Base-by-base conservation (phyloP, 164 flowering plant genomes). In the Vitis rotundifolia region DNA sequence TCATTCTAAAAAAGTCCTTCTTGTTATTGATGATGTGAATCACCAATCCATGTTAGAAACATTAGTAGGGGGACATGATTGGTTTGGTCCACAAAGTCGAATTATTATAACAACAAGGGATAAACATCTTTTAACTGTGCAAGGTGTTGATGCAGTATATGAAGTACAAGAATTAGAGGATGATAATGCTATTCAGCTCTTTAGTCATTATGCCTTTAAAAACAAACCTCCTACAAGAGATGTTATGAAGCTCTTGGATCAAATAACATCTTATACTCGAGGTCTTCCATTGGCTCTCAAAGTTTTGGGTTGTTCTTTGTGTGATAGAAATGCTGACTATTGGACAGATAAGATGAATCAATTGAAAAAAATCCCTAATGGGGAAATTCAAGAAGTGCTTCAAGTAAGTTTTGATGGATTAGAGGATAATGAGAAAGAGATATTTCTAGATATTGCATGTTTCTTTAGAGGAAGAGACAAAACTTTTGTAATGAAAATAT, bases 11-110 rank as follows among this genome's bases (percentile, higher is more conserved):
- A 61, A 49, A 29, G 73, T 71, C 37, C 72, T 80, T 48, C 1
- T 80, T 12, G 68, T 81, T 49, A 53, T 81, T 19, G 83, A 80
- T 67, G 83, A 77, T 72, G 77, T 80, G 3, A 72, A 75, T 66
- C 28, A 49, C 0, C 1, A 9, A 8, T 54, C 51, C 8, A 79
- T 75, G 57, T 5, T 78, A 2, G 49, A 71, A 60, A 66, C 72
- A 1, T 28, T 78, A 37, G 63, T 37, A 6, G 61, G 63, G 26
- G 37, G 8, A 1, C 48, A 2, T n/a, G 52, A 69, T 50, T 71
- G 73, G 77, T 71, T 80, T 65, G 66, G 70, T 26, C 5, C 10
- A 7, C 79, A 81, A 66, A 66, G 75, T 51, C 56, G 65, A 37
- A 18, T 72, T 3, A 66, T 72, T 16, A 14, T 66, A 12, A 65